Conservation (phyloP, 805 yeast genomes). For the Kuraishia cidri region DNA sequence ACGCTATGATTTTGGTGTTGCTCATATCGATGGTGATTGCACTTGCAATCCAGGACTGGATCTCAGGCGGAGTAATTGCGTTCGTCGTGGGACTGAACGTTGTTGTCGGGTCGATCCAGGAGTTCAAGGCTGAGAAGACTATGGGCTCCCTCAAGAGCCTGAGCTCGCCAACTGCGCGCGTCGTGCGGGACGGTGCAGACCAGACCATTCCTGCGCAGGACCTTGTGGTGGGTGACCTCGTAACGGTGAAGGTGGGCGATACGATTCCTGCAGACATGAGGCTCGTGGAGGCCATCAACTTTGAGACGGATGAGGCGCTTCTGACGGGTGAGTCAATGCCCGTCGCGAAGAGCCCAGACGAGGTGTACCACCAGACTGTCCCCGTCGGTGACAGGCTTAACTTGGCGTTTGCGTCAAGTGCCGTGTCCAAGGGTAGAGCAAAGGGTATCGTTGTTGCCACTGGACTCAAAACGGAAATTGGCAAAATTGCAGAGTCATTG, state of each 20-base stretch:
- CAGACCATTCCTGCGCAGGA: slow-evolving; percentile 49
- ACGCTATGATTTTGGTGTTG: slow-evolving; percentile 73
- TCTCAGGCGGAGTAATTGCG: slow-evolving; percentile 74
- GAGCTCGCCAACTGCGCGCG: slow-evolving; percentile 64
- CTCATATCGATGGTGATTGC: slow-evolving; percentile 64
- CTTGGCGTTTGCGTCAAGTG: slow-evolving; percentile 62
- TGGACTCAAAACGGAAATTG: slow-evolving; percentile 69
- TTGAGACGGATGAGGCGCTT: slow-evolving; percentile 79
- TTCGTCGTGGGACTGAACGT: slow-evolving; percentile 60
- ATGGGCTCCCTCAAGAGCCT: slow-evolving; percentile 65
- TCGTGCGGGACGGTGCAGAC: slow-evolving; percentile 41
- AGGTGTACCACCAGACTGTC: slow-evolving; percentile 27
- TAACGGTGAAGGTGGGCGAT: slow-evolving; percentile 58
- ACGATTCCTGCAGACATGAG: slow-evolving; percentile 71
- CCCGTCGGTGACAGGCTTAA: slow-evolving; percentile 72
- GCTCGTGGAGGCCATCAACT: slow-evolving; percentile 45
- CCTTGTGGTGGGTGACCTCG: slow-evolving; percentile 70
- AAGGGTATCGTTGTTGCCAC: slow-evolving; percentile 59
- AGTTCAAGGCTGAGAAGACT: slow-evolving; percentile 66
- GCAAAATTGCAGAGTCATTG: slow-evolving; percentile 58
- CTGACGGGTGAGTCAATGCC: slow-evolving; percentile 88
- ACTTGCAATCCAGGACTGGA: slow-evolving; percentile 68
- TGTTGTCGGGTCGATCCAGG: slow-evolving; percentile 61
- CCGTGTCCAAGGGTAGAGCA: slow-evolving; percentile 70
- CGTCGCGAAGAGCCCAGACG: slow-evolving; percentile 40